Base-by-base conservation (phyloP, 768 basidiomycete species). In the Termitomyces titanicus region DNA sequence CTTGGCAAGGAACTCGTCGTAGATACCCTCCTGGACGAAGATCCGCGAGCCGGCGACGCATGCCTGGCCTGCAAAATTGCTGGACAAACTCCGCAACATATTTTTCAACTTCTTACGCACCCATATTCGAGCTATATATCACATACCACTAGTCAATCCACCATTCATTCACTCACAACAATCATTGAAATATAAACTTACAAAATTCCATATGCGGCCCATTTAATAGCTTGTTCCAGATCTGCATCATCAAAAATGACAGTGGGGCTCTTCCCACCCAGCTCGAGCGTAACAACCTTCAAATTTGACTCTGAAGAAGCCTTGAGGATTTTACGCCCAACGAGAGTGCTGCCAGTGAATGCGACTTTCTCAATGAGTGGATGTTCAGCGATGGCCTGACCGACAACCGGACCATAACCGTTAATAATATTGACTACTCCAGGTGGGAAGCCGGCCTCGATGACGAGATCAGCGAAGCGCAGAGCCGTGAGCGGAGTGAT, bases 41-140 rank as follows among this genome's bases (percentile, higher is more conserved):
- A 94, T 86, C 47, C 94, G 82, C 13, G 91, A 88, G 12, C 92
- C 89, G 7, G 92, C 92, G 60, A 82, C 82, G 72, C 93, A 94
- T n/a, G 79, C 73, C 71, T 94, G 92, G 25, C 58, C 58, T 60
- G 12, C n/a, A 37, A 27, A 48, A 9, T 29, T 22, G 7, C 18
- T 39, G 11, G 39, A 37, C 33, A 24, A 25, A 27, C 17, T 38
- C 12, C 24, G 5, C 25, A 1, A 37, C 9, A 29, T 4, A 3
- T 22, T 9, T 15, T 3, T 20, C 37, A 20, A 51, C 9, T 29
- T 37, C 13, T n/a, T 27, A 33, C 54, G 12, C 18, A 57, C 93
- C 91, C 55, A 57, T 60, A 46, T 68, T 64, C 47, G 52, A 51
- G 58, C 62, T 67, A 51, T 47, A 45, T 10, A 20, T 18, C 18